Evolutionary conservation across 257 asterid species (phyloP), one percentile per base, ranked within the genome.

Genomic region (Jasminum sambac): DNA sequence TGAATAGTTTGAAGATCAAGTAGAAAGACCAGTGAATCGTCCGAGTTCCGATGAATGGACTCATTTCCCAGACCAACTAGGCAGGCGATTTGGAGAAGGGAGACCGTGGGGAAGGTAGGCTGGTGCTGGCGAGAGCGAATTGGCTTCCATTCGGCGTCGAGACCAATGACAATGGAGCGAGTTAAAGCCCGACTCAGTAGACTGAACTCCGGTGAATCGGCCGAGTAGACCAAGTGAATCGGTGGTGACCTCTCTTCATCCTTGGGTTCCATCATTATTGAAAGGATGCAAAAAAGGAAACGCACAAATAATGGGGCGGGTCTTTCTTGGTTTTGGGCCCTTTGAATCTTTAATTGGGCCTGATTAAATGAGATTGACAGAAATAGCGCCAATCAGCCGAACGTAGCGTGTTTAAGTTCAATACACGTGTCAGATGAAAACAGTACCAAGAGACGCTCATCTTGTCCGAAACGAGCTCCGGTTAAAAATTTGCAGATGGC

Each of bases 81-180:
- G 80, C 99, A 94, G n/a, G 98, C 96, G 72, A 94, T 84, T 84
- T 94, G 99, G 72, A 94, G 90, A 72, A 94, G 89, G 10, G 96
- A 77, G 65, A 91, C 98, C 71, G 86, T 65, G 75, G 99, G 96
- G 74, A 84, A 91, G 30, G 93, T 79, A 72, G 90, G 67, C 8
- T 80, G 66, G 40, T 63, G 72, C 21, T 80, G 78, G 23, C 65
- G 86, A 52, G 78, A 63, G 74, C 86, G 89, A 38, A 85, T 75
- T 70, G 97, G 96, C 78, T 91, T 91, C 99, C 97, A 91, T 81
- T 94, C 99, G 5, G 96, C 96, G 81, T 94, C 99, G 80, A 94
- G 91, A 2, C 89, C 95, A 77, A 91, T 77, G 44, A 91, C 63
- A 6, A 86, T 74, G 4, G 98, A 88, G 69, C 80, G 93, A 77